phyloP scores from a whole-genome alignment of 257 asterid species.

The Perilla frutescens region DNA sequence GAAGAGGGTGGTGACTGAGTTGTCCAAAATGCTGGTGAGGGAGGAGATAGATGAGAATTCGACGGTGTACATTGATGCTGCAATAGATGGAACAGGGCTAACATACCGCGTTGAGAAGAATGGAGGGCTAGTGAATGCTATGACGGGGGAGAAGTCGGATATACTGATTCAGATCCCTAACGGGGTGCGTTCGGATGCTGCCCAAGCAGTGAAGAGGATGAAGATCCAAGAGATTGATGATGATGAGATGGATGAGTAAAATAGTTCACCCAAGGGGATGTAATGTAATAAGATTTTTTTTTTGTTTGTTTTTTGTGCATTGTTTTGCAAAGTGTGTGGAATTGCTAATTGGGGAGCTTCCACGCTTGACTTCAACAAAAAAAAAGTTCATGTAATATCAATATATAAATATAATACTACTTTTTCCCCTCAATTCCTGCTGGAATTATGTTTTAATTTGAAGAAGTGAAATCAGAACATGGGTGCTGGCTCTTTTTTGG shows the following conservation, averaged over 20 bases:
- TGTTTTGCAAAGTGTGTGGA: no score
- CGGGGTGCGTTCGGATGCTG: constrained; percentile 53
- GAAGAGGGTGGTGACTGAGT: constrained; percentile 79
- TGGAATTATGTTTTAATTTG: no score
- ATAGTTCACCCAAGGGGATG: no score
- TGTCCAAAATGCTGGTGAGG: constrained; percentile 79
- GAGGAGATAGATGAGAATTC: constrained; percentile 93
- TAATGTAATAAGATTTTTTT: neutral
- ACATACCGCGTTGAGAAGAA: constrained; percentile 74
- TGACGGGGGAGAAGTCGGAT: constrained; percentile 77
- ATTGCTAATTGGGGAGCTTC: no score
- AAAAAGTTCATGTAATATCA: no score
- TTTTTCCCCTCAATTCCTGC: no score
- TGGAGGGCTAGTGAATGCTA: constrained; percentile 81
- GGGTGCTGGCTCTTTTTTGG: no score
- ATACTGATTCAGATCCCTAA: constrained; percentile 70
- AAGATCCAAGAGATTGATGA: constrained; percentile 75
- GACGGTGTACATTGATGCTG: constrained; percentile 69
- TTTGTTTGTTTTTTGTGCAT: neutral
- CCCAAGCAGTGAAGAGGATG: constrained; percentile 82
- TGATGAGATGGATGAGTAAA: constrained; percentile 68
- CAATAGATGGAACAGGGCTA: constrained; percentile 46
- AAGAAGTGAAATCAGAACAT: no score
- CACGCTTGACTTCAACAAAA: no score
- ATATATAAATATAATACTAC: no score